These are phyloP conservation scores for Trifolium repens DNA, from an alignment of 306 rosid species.

Conservation along the genomic window DNA sequence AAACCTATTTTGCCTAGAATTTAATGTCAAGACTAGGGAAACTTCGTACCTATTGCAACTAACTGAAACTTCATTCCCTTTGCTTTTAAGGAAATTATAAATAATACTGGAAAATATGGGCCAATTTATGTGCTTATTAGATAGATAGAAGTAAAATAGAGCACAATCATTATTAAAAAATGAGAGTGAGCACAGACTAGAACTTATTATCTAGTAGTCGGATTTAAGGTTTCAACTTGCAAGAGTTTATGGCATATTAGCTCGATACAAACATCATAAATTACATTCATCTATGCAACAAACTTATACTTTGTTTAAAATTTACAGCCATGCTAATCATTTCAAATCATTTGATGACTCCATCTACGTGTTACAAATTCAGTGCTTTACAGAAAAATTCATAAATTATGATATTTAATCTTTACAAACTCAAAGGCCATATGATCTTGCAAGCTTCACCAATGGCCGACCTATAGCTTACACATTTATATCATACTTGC, in stretches of 20 bases:
- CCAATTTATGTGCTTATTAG: neutral
- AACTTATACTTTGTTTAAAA: conserved; percentile 8
- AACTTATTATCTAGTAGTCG: neutral
- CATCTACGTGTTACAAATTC: conserved; percentile 45
- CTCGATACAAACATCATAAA: neutral
- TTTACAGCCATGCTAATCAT: conserved; percentile 47
- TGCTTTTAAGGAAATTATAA: conserved; percentile 4
- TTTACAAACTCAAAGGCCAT: conserved; percentile 51
- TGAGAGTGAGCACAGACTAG: neutral
- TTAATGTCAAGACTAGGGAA: neutral
- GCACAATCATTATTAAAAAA: conserved; percentile 2
- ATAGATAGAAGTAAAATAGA: neutral
- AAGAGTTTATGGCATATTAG: neutral
- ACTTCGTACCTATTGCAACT: neutral
- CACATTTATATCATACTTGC: conserved; percentile 46
- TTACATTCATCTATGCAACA: neutral
- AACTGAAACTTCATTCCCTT: neutral
- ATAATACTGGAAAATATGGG: neutral
- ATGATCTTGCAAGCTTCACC: conserved; percentile 38
- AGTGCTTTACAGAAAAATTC: conserved; percentile 70
- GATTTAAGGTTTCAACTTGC: neutral
- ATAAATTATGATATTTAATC: conserved; percentile 50
- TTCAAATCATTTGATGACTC: conserved; percentile 43
- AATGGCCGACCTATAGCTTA: conserved; percentile 42
- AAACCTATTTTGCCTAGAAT: neutral